Conservation (phyloP, 1,284 basidiomycete genomes). For the Sporisorium scitamineum region DNA sequence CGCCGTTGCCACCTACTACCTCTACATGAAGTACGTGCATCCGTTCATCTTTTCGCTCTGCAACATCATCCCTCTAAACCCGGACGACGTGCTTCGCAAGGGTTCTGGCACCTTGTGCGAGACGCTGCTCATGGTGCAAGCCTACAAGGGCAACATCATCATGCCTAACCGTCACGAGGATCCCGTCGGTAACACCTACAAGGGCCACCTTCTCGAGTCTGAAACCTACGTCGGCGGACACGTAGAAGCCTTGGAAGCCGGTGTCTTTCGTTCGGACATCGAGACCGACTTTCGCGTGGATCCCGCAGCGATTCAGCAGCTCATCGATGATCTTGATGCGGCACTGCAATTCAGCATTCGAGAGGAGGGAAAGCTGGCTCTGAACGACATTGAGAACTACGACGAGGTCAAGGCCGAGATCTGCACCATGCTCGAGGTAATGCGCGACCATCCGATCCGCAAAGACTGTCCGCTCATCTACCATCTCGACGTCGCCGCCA, state of each 20-base stretch:
- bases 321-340: slow-evolving; percentile 92
- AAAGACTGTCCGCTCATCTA: slow-evolving; percentile 95
- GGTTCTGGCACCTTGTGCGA: slow-evolving; percentile 97
- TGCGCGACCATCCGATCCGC: slow-evolving; percentile 91
- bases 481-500: slow-evolving; percentile 98
- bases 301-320: slow-evolving; percentile 86
- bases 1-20: slow-evolving; percentile 98
- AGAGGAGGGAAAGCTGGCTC: slow-evolving; percentile 83
- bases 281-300: slow-evolving; percentile 94
- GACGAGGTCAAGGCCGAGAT: slow-evolving; percentile 90
- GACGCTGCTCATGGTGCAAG: slow-evolving; percentile 98
- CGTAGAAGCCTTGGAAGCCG: slow-evolving; percentile 97
- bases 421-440: slow-evolving; percentile 80
- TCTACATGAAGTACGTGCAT: slow-evolving; percentile 99
- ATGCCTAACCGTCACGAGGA: slow-evolving; percentile 99
- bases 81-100: slow-evolving; percentile 96
- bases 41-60: slow-evolving; percentile 99
- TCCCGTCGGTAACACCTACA: slow-evolving; percentile 88
- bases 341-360: slow-evolving; percentile 89
- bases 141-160: slow-evolving; percentile 88
- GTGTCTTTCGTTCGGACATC: slow-evolving; percentile 97
- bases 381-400: slow-evolving; percentile 94
- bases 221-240: slow-evolving; percentile 99
- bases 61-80: slow-evolving; percentile 97
- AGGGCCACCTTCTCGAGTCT: slow-evolving; percentile 93